Evolutionary conservation across 2,329 filamentous ascomycete genomes (phyloP), one percentile per base, ranked within the genome.

Genomic region (Pestalotiopsis sp.): DNA sequence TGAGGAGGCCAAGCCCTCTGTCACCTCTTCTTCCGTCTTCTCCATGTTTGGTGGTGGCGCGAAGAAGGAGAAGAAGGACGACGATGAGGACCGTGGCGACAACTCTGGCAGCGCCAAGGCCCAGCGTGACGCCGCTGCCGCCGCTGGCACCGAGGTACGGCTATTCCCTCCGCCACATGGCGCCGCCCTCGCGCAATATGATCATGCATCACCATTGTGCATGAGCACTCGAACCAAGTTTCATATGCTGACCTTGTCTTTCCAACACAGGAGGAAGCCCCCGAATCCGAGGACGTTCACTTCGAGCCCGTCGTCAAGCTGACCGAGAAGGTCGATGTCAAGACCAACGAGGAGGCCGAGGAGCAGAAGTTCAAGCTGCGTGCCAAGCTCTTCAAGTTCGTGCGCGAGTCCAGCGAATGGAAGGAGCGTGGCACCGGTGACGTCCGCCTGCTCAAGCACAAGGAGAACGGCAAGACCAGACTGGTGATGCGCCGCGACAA

Each of bases 281-380:
- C 92, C 75, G 94, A 97, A 81, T 95, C 93, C 75, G 93, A 93
- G 75, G 95, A 98, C 74, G 93, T 98, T 72, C 93, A 98, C 85
- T 99, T 98, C 85, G 94, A 97, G 86, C 96, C 96, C 73, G 94
- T 99, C 75, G 93, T 97, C 79, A 95, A 91, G 84, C 88, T 99
- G 79, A 98, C 95, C 72, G 94, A 99, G 87, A 96, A 97, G 86
- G 92, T 98, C 77, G 95, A 98, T 80, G 92, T 90, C 79, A 97
- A 97, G 89, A 98, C 96, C 83, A 97, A 98, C 85, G 96, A 99
- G 85, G 96, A 99, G 87, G 90, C 92, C 60, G 96, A 99, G 87
- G 95, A 98, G 86, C 93, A 97, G 86, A 87, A 90, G 52, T 99
- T 98, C 91, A 98, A 98, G 91, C 98, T 98, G 95, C 93, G 96